These are phyloP conservation scores for Plectranthus barbatus DNA, from an alignment of 257 asterid species.

Conservation along the genomic window DNA sequence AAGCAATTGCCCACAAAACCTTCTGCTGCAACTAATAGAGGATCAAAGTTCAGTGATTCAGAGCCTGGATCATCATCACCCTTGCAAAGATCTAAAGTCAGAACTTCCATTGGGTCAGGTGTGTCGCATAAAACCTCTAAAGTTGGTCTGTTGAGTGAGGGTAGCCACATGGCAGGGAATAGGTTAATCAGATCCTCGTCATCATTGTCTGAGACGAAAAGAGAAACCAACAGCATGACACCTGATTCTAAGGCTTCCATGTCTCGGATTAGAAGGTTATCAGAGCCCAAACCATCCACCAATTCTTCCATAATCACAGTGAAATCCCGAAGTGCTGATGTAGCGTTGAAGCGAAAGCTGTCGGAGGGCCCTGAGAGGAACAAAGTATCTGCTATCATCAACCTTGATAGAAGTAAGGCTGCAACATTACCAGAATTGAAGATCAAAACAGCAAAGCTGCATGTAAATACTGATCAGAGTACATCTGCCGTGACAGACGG, in stretches of 20 bases:
- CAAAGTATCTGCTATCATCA: conserved; percentile 69
- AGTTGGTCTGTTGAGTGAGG: conserved; percentile 43
- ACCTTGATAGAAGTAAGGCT: conserved; percentile 72
- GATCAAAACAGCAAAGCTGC: conserved; percentile 46
- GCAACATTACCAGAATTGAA: conserved; percentile 84
- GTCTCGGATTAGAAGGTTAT: conserved; percentile 69
- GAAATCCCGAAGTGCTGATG: conserved; percentile 47
- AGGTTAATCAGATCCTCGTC: conserved; percentile 64
- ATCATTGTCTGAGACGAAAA: conserved; percentile 60
- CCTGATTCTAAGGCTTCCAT: conserved; percentile 65
- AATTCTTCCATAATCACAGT: conserved; percentile 31
- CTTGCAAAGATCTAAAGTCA: conserved; percentile 79
- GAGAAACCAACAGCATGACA: conserved; percentile 36
- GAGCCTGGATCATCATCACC: conserved; percentile 90
- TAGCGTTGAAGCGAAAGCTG: conserved; percentile 41
- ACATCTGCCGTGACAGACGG: conserved; percentile 22
- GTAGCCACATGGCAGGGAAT: conserved; percentile 43
- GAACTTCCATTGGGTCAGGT: conserved; percentile 45
- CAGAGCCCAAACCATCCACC: conserved; percentile 64
- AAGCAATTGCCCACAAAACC: conserved; percentile 53
- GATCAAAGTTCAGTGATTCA: conserved; percentile 83
- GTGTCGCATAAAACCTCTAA: conserved; percentile 40
- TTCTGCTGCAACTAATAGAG: conserved; percentile 55
- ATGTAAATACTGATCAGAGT: conserved; percentile 21
- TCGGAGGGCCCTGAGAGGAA: conserved; percentile 58